Percentiles rank a stretch among this genome's conserved stretches.
phyloP scores from a whole-genome alignment of 768 basidiomycete species.

The Austroboletus festivus region DNA sequence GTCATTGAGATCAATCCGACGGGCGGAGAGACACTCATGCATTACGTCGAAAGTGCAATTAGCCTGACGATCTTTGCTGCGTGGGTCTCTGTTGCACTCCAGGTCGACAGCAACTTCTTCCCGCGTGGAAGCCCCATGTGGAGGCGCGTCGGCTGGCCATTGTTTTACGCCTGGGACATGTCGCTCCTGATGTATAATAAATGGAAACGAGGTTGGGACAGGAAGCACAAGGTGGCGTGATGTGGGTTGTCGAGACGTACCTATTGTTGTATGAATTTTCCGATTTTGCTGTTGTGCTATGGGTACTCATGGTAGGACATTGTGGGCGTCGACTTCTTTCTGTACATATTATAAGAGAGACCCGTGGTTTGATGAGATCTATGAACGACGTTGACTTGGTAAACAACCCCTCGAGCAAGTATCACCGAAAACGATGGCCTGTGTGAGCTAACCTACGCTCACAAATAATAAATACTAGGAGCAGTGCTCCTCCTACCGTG shows the following conservation, averaged over 20 bases:
- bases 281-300: too few relatives aligned
- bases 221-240: constrained; percentile 12
- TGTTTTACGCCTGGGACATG: constrained; percentile 2
- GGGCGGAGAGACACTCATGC: constrained; percentile 30
- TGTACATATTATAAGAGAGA: neutral
- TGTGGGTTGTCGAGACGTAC: too few relatives aligned
- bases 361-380: neutral
- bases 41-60: constrained; percentile 41
- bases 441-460: too few relatives aligned
- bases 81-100: constrained; percentile 58
- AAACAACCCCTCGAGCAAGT: too few relatives aligned
- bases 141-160: constrained; percentile 24
- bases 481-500: too few relatives aligned
- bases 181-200: neutral
- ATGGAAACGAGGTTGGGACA: neutral
- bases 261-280: too few relatives aligned
- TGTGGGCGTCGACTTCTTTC: neutral
- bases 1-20: constrained; percentile 38
- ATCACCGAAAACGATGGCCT: too few relatives aligned
- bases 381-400: too few relatives aligned
- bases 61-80: constrained; percentile 46
- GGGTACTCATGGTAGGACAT: too few relatives aligned
- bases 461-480: too few relatives aligned
- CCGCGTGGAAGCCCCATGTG: constrained; percentile 9
- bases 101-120: constrained; percentile 30